phyloP scores from a whole-genome alignment of 2,329 filamentous ascomycete genomes.

The Myriangium duriaei region DNA sequence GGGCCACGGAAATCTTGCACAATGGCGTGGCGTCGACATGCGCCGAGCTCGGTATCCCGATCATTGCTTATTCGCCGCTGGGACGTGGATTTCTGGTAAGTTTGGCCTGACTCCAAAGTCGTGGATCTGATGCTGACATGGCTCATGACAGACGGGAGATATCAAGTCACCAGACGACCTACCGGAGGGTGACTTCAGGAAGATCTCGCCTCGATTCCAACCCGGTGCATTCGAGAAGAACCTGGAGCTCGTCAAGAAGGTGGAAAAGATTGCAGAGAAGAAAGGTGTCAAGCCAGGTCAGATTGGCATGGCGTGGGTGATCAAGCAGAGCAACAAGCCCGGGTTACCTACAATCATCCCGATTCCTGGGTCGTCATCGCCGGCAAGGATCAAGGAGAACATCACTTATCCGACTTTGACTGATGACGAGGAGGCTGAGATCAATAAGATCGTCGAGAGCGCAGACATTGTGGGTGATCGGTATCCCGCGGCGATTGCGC shows the following conservation, averaged over 20 bases:
- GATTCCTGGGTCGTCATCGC: slow-evolving; percentile 29
- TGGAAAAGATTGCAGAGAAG: slow-evolving; percentile 45
- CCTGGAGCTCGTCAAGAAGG: slow-evolving; percentile 45
- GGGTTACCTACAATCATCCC: slow-evolving; percentile 33
- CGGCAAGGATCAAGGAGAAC: slow-evolving; percentile 30
- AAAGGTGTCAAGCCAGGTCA: slow-evolving; percentile 41
- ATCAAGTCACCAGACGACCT: slow-evolving; percentile 43
- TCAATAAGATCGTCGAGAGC: slow-evolving; percentile 39
- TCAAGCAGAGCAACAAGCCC: slow-evolving; percentile 28
- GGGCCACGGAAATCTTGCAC: slow-evolving; percentile 42
- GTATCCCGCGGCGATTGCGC: slow-evolving; percentile 21
- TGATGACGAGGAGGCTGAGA: slow-evolving; percentile 37
- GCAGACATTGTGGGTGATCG: slow-evolving; percentile 31
- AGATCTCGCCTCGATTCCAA: slow-evolving; percentile 45
- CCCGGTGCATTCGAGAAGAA: slow-evolving; percentile 52
- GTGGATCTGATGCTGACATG: not conserved
- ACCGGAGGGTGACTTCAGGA: slow-evolving; percentile 37
- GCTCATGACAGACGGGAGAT: slow-evolving; percentile 33
- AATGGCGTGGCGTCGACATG: slow-evolving; percentile 47
- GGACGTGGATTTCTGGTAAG: slow-evolving; percentile 44
- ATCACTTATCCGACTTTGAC: slow-evolving; percentile 28
- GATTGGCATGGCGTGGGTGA: slow-evolving; percentile 39
- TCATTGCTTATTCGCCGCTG: slow-evolving; percentile 62
- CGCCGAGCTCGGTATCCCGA: slow-evolving; percentile 51
- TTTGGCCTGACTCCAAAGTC: too few relatives aligned